phyloP scores from a whole-genome alignment of 1,139 yeast species.

The Diutina ranongensis region DNA sequence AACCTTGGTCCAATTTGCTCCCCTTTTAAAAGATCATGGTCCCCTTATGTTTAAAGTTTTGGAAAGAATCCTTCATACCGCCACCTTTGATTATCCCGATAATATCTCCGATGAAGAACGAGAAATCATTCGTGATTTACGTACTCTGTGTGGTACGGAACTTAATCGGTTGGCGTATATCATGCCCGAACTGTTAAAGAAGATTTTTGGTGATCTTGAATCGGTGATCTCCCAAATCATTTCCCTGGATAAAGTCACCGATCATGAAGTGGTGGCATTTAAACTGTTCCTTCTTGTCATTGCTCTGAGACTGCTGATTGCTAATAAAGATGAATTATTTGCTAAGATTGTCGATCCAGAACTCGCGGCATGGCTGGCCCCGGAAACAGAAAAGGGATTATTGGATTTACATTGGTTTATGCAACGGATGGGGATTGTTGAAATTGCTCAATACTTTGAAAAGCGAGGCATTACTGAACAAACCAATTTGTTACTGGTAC shows the following conservation, averaged over 20 bases:
- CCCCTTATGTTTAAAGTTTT: constrained; percentile 69
- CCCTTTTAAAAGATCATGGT: constrained; percentile 66
- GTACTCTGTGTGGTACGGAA: constrained; percentile 93
- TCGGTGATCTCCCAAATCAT: constrained; percentile 65
- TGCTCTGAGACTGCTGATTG: constrained; percentile 73
- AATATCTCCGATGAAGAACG: constrained; percentile 59
- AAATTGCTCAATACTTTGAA: constrained; percentile 83
- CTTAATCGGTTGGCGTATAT: constrained; percentile 83
- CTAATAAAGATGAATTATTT: constrained; percentile 62
- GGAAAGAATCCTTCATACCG: constrained; percentile 79
- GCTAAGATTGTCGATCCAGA: constrained; percentile 88
- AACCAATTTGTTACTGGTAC: constrained; percentile 63
- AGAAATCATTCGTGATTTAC: constrained; percentile 73
- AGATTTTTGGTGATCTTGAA: constrained; percentile 73
- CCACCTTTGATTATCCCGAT: constrained; percentile 73
- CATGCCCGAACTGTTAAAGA: constrained; percentile 84
- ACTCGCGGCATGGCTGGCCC: constrained; percentile 84
- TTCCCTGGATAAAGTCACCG: constrained; percentile 60
- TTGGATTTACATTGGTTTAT: constrained; percentile 92
- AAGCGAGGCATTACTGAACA: constrained; percentile 68
- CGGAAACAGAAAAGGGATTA: constrained; percentile 80
- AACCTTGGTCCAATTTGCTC: constrained; percentile 94
- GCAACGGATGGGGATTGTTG: constrained; percentile 93
- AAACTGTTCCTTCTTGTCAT: constrained; percentile 85
- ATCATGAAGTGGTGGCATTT: constrained; percentile 89